Percentiles rank a stretch among this genome's conserved stretches.
Conservation (phyloP, 2,329 filamentous ascomycete genomes). For the Claviceps sorghi region DNA sequence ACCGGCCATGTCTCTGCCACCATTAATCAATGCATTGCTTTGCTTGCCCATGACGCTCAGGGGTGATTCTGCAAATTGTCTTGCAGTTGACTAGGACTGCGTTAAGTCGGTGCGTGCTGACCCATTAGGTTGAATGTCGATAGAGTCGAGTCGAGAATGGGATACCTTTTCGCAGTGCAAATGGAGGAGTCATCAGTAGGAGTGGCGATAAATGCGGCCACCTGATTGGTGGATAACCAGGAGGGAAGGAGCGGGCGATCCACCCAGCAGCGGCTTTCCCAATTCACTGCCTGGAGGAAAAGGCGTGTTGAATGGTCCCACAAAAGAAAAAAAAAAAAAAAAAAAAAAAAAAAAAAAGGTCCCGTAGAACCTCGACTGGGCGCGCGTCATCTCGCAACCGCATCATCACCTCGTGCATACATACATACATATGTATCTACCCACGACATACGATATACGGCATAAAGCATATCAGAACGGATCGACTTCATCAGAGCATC, state of each 20-base stretch:
- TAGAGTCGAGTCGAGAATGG: too few species aligned
- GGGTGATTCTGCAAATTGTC: neutral
- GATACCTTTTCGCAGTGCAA: neutral
- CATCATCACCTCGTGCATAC: neutral
- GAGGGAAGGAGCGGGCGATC: too few species aligned
- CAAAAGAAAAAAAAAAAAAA: neutral
- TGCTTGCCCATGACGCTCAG: too few species aligned
- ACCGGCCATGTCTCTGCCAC: neutral
- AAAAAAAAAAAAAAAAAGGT: neutral
- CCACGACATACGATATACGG: neutral
- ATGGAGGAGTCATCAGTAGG: neutral
- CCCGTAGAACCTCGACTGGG: neutral
- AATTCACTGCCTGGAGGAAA: neutral
- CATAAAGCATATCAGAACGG: neutral
- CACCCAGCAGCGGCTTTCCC: neutral
- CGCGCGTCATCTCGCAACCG: neutral
- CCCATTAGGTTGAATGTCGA: too few species aligned
- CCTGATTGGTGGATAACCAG: neutral
- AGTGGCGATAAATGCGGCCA: neutral
- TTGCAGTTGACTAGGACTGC: neutral
- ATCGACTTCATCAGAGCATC: neutral
- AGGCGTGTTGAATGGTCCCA: neutral
- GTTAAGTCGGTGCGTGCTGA: too few species aligned
- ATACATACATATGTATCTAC: too few species aligned
- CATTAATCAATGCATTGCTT: too few species aligned